Evolutionary conservation across 2,329 filamentous ascomycete genomes (phyloP).

Genomic region (Colletotrichum abscissum): DNA sequence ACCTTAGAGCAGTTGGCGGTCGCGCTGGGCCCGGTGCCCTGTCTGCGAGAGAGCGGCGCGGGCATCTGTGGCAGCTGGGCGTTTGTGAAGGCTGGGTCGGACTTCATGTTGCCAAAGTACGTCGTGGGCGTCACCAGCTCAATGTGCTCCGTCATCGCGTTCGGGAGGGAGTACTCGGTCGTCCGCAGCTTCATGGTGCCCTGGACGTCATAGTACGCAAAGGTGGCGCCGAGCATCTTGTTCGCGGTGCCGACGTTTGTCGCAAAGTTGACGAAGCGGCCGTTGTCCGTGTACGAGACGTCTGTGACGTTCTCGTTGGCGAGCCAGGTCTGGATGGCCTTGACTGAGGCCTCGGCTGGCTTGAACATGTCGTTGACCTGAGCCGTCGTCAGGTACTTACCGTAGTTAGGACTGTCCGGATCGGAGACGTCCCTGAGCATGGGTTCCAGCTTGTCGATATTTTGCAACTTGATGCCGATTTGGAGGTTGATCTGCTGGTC

Average conservation of each 20-base stretch:
- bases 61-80: not conserved
- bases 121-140: slow-evolving; percentile 59
- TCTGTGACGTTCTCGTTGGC: slow-evolving; percentile 33
- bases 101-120: slow-evolving; percentile 52
- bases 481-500: slow-evolving; percentile 37
- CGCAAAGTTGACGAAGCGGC: slow-evolving; percentile 45
- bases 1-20: slow-evolving; percentile 42
- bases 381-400: slow-evolving; percentile 39
- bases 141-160: slow-evolving; percentile 50
- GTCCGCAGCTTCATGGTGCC: slow-evolving; percentile 48
- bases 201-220: slow-evolving; percentile 52
- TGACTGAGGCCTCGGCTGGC: slow-evolving; percentile 37
- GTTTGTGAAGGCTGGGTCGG: slow-evolving; percentile 23
- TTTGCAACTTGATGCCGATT: slow-evolving; percentile 38
- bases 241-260: slow-evolving; percentile 49
- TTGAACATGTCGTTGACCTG: slow-evolving; percentile 40
- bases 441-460: slow-evolving; percentile 41
- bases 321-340: slow-evolving; percentile 40
- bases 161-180: slow-evolving; percentile 42
- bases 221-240: slow-evolving; percentile 54
- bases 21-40: slow-evolving; percentile 34
- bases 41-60: slow-evolving; percentile 14
- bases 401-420: slow-evolving; percentile 41
- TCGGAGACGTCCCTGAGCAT: slow-evolving; percentile 40
- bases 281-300: slow-evolving; percentile 34